phyloP scores from a whole-genome alignment of 2,329 filamentous ascomycete genomes.

The Pyrenophora teres region DNA sequence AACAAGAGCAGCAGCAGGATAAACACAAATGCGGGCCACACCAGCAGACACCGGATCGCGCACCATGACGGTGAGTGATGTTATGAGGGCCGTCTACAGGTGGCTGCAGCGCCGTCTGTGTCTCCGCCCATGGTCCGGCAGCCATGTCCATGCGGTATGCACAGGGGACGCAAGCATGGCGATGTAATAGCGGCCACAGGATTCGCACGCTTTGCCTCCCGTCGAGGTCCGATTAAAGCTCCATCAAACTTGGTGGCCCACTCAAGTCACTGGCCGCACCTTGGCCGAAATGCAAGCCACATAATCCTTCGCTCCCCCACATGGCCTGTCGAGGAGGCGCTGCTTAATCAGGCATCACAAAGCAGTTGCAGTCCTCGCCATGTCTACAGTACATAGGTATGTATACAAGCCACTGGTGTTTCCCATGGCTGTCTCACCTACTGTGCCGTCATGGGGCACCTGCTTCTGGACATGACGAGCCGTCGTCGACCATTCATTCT shows the following conservation, averaged over 20 bases:
- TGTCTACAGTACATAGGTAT: not conserved
- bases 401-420: too few relatives aligned
- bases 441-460: not conserved
- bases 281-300: conserved; percentile 10
- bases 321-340: conserved; percentile 20
- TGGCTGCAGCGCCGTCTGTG: conserved; percentile 10
- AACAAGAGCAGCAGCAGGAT: conserved; percentile 1
- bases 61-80: conserved; percentile 13
- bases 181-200: conserved; percentile 29
- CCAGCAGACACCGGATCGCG: not conserved
- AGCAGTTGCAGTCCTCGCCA: conserved; percentile 23
- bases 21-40: not conserved
- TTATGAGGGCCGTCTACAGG: conserved; percentile 8
- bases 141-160: conserved; percentile 7
- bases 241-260: conserved; percentile 4
- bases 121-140: not conserved
- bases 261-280: conserved; percentile 15
- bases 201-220: conserved; percentile 21
- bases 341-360: conserved; percentile 44
- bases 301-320: conserved; percentile 25
- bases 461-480: conserved; percentile 4
- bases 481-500: too few relatives aligned
- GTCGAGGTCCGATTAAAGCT: conserved; percentile 14
- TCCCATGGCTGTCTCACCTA: too few relatives aligned
- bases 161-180: conserved; percentile 22